These are phyloP conservation scores for Euphorbia schlechtendalii DNA, from an alignment of 441 rosid species.

Conservation along the genomic window DNA sequence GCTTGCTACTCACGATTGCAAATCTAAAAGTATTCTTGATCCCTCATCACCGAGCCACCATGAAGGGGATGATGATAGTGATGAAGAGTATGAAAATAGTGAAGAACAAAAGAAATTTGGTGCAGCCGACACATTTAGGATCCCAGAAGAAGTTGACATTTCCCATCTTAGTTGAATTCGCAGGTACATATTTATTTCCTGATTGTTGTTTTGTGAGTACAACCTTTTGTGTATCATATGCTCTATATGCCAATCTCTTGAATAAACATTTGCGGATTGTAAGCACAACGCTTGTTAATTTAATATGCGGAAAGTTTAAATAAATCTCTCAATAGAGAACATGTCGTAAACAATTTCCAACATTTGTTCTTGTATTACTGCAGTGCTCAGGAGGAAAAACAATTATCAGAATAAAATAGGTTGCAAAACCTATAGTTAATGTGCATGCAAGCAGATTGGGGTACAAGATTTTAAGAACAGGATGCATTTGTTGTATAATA, in stretches of 20 bases:
- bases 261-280: background rate
- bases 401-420: background rate
- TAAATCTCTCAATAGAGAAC: too few species aligned
- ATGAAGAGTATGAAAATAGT: slow-evolving; percentile 32
- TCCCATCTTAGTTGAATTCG: slow-evolving; percentile 46
- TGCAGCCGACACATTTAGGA: slow-evolving; percentile 77
- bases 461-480: slow-evolving; percentile 10
- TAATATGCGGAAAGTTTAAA: too few species aligned
- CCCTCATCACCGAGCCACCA: slow-evolving; percentile 31
- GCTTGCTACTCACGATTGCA: slow-evolving; percentile 72
- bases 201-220: background rate
- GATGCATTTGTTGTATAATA: slow-evolving; percentile 14
- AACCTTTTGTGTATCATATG: background rate
- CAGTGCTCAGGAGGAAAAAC: background rate
- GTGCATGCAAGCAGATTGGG: background rate
- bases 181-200: background rate
- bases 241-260: background rate
- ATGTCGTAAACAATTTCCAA: too few species aligned
- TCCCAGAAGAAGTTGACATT: slow-evolving; percentile 69
- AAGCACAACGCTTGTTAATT: background rate
- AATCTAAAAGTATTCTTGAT: slow-evolving; percentile 50
- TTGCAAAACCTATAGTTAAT: background rate
- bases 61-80: slow-evolving; percentile 32
- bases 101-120: slow-evolving; percentile 76
- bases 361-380: background rate